These are phyloP conservation scores for Chlorella sorokiniana DNA, from an alignment of 139 green algal species.

Conservation along the genomic window DNA sequence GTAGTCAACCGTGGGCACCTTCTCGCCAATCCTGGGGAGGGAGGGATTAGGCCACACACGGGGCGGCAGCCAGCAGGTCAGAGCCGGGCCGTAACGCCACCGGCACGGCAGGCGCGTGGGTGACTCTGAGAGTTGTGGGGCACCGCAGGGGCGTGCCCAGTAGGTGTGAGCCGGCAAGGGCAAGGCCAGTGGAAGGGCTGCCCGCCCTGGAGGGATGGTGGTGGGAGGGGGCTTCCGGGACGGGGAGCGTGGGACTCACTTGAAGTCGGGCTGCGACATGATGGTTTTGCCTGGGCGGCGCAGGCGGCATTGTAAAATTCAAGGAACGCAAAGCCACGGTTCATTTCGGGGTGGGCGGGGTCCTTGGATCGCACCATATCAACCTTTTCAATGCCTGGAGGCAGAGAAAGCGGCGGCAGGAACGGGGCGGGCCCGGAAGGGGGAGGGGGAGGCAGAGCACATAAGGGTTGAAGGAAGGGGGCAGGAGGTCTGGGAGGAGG, in stretches of 20 bases:
- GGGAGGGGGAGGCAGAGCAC: background rate
- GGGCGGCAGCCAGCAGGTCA: no score
- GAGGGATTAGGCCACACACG: background rate
- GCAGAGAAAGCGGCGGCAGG: background rate
- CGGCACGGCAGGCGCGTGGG: no score
- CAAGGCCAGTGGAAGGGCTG: background rate
- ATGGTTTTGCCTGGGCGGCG: constrained; percentile 64
- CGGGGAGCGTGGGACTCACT: constrained; percentile 29
- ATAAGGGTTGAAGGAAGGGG: background rate
- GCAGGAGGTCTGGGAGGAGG: background rate
- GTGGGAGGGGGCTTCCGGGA: background rate
- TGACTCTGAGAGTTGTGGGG: no score
- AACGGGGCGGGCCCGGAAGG: background rate
- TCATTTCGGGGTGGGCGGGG: constrained; percentile 50
- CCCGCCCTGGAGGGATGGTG: background rate
- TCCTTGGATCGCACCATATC: constrained; percentile 74
- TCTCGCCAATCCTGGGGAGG: constrained; percentile 50
- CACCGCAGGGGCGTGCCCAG: no score
- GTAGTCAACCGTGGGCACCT: constrained; percentile 74
- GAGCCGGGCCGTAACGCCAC: no score
- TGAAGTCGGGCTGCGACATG: constrained; percentile 67
- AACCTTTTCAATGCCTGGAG: constrained; percentile 58
- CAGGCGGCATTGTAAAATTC: constrained; percentile 91
- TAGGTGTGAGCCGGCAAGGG: background rate
- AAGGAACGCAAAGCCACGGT: constrained; percentile 88